Percentiles rank a stretch among this genome's conserved stretches.
Conservation (phyloP, 768 basidiomycete species). For the Obba rivulosa region DNA sequence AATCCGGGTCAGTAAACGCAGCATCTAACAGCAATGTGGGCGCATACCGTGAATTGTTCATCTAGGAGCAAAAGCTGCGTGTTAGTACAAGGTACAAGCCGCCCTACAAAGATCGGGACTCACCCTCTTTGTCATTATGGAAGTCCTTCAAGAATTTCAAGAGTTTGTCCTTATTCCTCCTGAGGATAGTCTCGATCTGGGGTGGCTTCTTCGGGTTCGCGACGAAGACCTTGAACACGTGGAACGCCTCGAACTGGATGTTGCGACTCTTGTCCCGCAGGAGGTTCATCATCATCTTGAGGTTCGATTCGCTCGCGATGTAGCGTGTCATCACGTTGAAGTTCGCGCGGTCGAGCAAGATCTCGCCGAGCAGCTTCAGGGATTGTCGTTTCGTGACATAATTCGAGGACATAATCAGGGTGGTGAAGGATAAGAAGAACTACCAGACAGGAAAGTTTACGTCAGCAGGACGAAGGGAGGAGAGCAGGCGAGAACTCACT, state of each 20-base stretch:
- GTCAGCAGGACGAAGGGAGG: background rate
- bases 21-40: background rate
- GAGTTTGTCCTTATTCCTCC: constrained; percentile 92
- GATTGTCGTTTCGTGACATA: constrained; percentile 99
- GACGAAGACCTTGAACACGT: constrained; percentile 99
- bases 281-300: constrained; percentile 99
- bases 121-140: constrained; percentile 97
- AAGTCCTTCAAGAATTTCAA: constrained; percentile 85
- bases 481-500: constrained; percentile 38
- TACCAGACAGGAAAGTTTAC: constrained; percentile 26
- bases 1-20: background rate
- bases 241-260: constrained; percentile 99
- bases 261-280: constrained; percentile 98
- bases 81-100: background rate
- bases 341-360: constrained; percentile 94
- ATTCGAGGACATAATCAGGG: constrained; percentile 88
- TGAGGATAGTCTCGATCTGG: constrained; percentile 85
- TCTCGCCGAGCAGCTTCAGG: constrained; percentile 95
- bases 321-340: constrained; percentile 99
- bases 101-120: constrained; percentile 15
- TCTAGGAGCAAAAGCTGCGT: constrained; percentile 38
- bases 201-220: constrained; percentile 99
- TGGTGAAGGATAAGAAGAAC: constrained; percentile 96
- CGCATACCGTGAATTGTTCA: constrained; percentile 84
- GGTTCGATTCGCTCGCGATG: constrained; percentile 89